phyloP scores from a whole-genome alignment of 1,284 basidiomycete genomes.

The Wolfiporia cocos region DNA sequence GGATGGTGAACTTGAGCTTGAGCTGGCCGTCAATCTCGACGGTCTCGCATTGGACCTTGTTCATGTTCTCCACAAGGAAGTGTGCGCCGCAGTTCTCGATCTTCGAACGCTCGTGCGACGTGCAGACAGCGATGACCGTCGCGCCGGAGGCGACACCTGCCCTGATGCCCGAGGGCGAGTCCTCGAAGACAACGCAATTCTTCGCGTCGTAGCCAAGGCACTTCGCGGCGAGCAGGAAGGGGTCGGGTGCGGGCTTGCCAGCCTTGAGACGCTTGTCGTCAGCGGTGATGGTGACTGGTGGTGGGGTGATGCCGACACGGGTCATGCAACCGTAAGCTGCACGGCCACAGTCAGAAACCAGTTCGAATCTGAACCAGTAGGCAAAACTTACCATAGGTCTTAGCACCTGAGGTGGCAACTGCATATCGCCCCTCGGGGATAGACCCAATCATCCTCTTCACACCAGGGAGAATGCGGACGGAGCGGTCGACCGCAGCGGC shows the following conservation, averaged over 20 bases:
- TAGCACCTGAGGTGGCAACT: slow-evolving; percentile 73
- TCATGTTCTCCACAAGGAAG: slow-evolving; percentile 59
- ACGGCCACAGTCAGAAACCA: slow-evolving; percentile 8
- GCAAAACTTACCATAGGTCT: slow-evolving; percentile 51
- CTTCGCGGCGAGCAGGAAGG: slow-evolving; percentile 70
- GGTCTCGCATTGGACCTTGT: slow-evolving; percentile 39
- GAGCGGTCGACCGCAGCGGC: slow-evolving; percentile 59
- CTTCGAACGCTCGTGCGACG: slow-evolving; percentile 49
- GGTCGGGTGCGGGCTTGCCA: slow-evolving; percentile 67
- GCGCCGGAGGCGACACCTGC: slow-evolving; percentile 71
- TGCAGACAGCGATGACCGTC: slow-evolving; percentile 74
- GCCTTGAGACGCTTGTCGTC: slow-evolving; percentile 68
- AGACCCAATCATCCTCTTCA: slow-evolving; percentile 60
- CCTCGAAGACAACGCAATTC: slow-evolving; percentile 69
- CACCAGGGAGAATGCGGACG: slow-evolving; percentile 72
- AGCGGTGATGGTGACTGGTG: slow-evolving; percentile 71
- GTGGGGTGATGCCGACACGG: slow-evolving; percentile 68
- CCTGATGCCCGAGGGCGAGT: slow-evolving; percentile 69
- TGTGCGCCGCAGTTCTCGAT: slow-evolving; percentile 64
- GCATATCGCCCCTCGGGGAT: slow-evolving; percentile 66
- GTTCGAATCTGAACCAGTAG: slow-evolving; percentile 2
- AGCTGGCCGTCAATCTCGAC: slow-evolving; percentile 20
- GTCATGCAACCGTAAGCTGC: slow-evolving; percentile 65
- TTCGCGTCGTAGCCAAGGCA: slow-evolving; percentile 59
- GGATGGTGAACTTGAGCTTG: slow-evolving; percentile 34